Evolutionary conservation across 2,329 filamentous ascomycete genomes (phyloP), one percentile per base, ranked within the genome.

Genomic region (Fusarium continuum): DNA sequence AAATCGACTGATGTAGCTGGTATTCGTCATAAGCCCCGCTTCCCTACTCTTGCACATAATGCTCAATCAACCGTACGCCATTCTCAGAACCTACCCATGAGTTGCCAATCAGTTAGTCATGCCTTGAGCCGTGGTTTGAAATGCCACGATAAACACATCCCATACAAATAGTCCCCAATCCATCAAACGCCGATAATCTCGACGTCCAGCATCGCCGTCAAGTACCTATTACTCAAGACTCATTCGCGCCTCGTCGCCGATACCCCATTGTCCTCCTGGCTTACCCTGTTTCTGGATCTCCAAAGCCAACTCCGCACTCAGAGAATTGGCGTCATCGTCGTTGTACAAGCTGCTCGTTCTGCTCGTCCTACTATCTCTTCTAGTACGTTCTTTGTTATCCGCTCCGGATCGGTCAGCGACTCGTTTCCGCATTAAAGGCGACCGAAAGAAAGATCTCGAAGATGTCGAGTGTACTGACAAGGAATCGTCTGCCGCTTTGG

Each of bases 191-290:
- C 64, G n/a, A 32, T 53, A 34, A 54, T 51, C 40, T 53, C 48
- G 39, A 22, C 35, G 45, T 58, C 51, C 38, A 55, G 39, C 29
- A 60, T 60, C 48, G 35, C 28, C 44, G 36, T 50, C 50, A 45
- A 38, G 28, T 52, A 19, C 13, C 17, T 22, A 40, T 70, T 57
- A 70, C 55, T 94, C 92, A 66, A 96, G 78, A 26, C 88, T 90
- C 90, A 96, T 95, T 70, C 89, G 83, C 20, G 90, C 87, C 72
- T 96, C 92, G 73, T 97, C 93, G 2, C 91, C 91, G 44, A 96
- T 84, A 0, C 91, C 91, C 88, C 92, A 93, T 69, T 86, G 85
- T 4, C 76, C 84, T 66, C 79, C 88, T 66, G 84, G 86, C 70
- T 77, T 79, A 64, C 81, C 76, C 63, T 82, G 73, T 65, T 82